These are phyloP conservation scores for Debaryomyces fabryi DNA, from an alignment of 1,139 yeast genomes.

Conservation along the genomic window DNA sequence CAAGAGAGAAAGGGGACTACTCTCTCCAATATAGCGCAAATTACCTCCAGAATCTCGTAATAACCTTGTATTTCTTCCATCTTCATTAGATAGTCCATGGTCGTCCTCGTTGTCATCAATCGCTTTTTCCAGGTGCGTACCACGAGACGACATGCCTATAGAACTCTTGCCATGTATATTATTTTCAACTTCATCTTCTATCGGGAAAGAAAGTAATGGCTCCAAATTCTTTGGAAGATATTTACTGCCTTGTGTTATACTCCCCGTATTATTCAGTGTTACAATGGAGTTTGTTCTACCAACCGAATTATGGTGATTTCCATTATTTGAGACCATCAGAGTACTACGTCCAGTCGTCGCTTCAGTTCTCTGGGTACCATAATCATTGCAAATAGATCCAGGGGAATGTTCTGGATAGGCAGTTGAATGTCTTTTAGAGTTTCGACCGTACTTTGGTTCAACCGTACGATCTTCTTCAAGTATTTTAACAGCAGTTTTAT, in stretches of 20 bases:
- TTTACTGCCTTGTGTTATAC: background rate
- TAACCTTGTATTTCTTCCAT: constrained; percentile 21
- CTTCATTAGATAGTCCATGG: constrained; percentile 19
- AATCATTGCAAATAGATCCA: background rate
- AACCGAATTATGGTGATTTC: background rate
- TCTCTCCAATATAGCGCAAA: constrained; percentile 30
- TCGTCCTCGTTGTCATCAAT: constrained; percentile 4
- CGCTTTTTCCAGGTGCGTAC: background rate
- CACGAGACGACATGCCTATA: background rate
- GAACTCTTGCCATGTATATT: background rate
- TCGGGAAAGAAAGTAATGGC: constrained; percentile 28
- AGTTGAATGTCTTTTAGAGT: background rate
- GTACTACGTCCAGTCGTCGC: background rate
- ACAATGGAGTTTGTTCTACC: background rate
- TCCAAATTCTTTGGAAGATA: constrained; percentile 30
- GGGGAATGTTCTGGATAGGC: background rate
- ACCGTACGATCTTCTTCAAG: no score
- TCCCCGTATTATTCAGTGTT: background rate
- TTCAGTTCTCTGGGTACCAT: background rate
- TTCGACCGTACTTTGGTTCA: background rate
- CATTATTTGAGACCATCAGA: background rate
- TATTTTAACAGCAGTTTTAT: background rate
- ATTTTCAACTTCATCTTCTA: constrained; percentile 13
- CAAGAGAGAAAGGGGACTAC: constrained; percentile 28
- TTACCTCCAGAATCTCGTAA: constrained; percentile 25